A percentile compares a stretch with the other conserved stretches of the same genome.
Conservation (phyloP, 2,329 filamentous ascomycete species). For the Fusarium scirpi region DNA sequence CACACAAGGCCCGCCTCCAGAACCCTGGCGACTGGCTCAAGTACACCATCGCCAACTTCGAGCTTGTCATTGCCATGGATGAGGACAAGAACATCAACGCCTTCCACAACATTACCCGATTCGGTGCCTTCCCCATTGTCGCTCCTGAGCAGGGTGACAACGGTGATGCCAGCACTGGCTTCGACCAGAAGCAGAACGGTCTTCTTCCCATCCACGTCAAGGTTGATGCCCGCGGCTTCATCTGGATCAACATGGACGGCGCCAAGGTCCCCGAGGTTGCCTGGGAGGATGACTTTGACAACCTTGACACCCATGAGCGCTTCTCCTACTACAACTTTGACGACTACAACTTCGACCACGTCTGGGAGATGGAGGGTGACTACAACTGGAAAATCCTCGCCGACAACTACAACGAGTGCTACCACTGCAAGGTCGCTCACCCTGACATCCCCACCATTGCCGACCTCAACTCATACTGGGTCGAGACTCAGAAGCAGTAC, state of each 20-base stretch:
- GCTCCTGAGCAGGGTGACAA: constrained; percentile 58
- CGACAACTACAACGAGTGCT: constrained; percentile 76
- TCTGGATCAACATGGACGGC: constrained; percentile 69
- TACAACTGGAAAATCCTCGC: constrained; percentile 72
- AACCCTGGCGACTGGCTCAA: constrained; percentile 68
- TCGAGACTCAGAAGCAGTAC: constrained; percentile 60
- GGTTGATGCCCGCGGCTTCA: constrained; percentile 65
- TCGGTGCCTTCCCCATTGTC: constrained; percentile 68
- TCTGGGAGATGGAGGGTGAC: constrained; percentile 67
- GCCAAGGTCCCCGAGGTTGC: constrained; percentile 58
- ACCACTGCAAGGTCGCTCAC: constrained; percentile 71
- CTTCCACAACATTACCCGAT: constrained; percentile 73
- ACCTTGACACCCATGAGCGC: constrained; percentile 59
- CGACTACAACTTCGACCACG: constrained; percentile 68
- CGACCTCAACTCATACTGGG: constrained; percentile 67
- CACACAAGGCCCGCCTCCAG: constrained; percentile 62
- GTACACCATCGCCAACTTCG: constrained; percentile 66
- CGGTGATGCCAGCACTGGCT: constrained; percentile 65
- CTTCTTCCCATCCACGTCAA: constrained; percentile 67
- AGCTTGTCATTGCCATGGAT: constrained; percentile 65
- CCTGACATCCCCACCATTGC: constrained; percentile 68
- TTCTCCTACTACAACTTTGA: constrained; percentile 62
- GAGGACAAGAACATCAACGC: constrained; percentile 65
- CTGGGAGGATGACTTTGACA: constrained; percentile 66
- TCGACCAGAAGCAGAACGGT: constrained; percentile 67